These are phyloP conservation scores for Fusarium pseudocircinatum DNA, from an alignment of 2,329 filamentous ascomycete species.

Conservation along the genomic window DNA sequence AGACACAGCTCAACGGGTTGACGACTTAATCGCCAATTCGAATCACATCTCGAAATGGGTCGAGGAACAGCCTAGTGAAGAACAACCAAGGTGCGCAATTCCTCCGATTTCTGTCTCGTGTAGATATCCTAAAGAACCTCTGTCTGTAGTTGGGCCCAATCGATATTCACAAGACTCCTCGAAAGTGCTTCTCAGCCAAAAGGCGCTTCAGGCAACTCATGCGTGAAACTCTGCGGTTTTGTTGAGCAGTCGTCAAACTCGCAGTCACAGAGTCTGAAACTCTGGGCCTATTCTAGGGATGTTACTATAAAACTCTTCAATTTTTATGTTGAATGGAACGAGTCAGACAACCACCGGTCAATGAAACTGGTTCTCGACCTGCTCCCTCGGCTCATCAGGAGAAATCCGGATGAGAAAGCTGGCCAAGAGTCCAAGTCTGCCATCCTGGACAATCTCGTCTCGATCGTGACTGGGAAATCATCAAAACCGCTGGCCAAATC, in stretches of 20 bases:
- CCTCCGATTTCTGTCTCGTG: slow-evolving; percentile 10
- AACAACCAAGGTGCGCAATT: slow-evolving; percentile 51
- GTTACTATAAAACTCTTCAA: slow-evolving; percentile 63
- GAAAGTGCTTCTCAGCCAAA: slow-evolving; percentile 62
- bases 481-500: slow-evolving; percentile 74
- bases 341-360: slow-evolving; percentile 70
- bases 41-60: slow-evolving; percentile 54
- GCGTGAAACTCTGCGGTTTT: slow-evolving; percentile 68
- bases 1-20: slow-evolving; percentile 41
- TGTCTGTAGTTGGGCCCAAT: slow-evolving; percentile 46
- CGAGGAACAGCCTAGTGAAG: slow-evolving; percentile 49
- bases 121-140: slow-evolving; percentile 36
- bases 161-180: slow-evolving; percentile 60
- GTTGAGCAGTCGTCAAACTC: slow-evolving; percentile 68
- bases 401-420: slow-evolving; percentile 57
- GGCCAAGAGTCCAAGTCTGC: slow-evolving; percentile 53
- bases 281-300: slow-evolving; percentile 62
- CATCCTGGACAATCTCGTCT: slow-evolving; percentile 63
- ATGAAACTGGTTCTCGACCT: slow-evolving; percentile 71
- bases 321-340: slow-evolving; percentile 74
- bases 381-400: slow-evolving; percentile 60
- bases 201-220: slow-evolving; percentile 65
- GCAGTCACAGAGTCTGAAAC: slow-evolving; percentile 50
- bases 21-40: slow-evolving; percentile 50
- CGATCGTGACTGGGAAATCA: slow-evolving; percentile 68